Conservation (phyloP, 306 rosid species). For the Prunus persica region DNA sequence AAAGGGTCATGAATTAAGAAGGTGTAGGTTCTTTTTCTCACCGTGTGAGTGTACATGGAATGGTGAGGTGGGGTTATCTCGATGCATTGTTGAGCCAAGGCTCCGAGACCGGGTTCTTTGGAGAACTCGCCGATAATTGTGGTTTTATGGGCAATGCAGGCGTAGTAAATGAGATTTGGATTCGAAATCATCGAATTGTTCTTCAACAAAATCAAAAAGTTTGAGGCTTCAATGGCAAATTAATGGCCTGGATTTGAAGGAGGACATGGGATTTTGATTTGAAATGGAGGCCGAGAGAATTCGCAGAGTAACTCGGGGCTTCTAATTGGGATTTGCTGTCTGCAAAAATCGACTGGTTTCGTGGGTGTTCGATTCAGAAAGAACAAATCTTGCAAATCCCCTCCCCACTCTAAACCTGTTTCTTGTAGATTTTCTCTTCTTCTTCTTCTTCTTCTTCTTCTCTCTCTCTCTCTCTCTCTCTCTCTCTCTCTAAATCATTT, state of each 20-base stretch:
- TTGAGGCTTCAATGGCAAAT: neutral
- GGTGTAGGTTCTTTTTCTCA: constrained; percentile 46
- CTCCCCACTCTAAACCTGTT: neutral
- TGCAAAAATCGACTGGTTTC: neutral
- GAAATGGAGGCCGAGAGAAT: neutral
- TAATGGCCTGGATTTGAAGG: neutral
- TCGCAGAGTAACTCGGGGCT: constrained; percentile 18
- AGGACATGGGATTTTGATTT: neutral
- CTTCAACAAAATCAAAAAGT: neutral
- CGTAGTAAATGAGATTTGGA: constrained; percentile 59
- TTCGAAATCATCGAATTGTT: constrained; percentile 48
- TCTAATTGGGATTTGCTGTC: neutral
- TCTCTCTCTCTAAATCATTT: neutral
- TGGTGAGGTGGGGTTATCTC: constrained; percentile 60
- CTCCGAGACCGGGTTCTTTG: constrained; percentile 44
- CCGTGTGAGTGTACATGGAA: constrained; percentile 60
- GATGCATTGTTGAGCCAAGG: constrained; percentile 61
- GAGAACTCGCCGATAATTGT: constrained; percentile 59
- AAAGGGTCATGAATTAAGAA: constrained; percentile 53
- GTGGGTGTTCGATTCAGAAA: neutral
- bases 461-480: too few species aligned
- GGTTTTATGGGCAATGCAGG: constrained; percentile 69
- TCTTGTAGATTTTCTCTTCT: neutral
- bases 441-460: too few species aligned
- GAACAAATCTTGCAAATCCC: neutral